Percentiles rank a stretch among this genome's conserved stretches.
phyloP scores from a whole-genome alignment of 2,329 filamentous ascomycete genomes.

The Penicillium corylophilum region DNA sequence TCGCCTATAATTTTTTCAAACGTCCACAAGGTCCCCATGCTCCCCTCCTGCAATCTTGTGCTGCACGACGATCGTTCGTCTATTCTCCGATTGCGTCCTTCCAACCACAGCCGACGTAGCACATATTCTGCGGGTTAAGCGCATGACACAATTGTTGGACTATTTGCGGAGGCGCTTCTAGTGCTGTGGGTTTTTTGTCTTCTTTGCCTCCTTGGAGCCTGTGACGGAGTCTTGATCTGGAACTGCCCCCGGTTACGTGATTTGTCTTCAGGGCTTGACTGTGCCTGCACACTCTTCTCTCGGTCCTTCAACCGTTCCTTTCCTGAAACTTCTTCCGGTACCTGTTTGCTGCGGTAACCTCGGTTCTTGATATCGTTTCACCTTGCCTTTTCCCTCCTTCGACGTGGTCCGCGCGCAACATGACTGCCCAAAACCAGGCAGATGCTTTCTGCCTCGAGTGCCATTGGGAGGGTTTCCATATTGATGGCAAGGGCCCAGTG shows the following conservation, averaged over 20 bases:
- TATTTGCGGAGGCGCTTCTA: constrained; percentile 1
- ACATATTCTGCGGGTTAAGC: constrained; percentile 3
- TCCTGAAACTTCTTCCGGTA: constrained; percentile 2
- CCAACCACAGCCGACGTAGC: constrained; percentile 6
- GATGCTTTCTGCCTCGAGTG: constrained; percentile 43
- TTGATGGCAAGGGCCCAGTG: constrained; percentile 31
- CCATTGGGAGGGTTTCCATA: constrained; percentile 41
- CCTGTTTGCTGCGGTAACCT: constrained; percentile 3
- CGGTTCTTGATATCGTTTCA: constrained; percentile 1
- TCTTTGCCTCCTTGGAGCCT: no score
- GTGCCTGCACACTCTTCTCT: constrained; percentile 10
- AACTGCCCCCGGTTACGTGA: constrained; percentile 7
- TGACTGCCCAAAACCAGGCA: constrained; percentile 32
- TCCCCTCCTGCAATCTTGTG: constrained; percentile 5
- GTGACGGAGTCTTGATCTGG: neutral
- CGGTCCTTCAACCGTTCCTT: constrained; percentile 3
- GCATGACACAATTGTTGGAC: constrained; percentile 17
- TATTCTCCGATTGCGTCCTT: constrained; percentile 21
- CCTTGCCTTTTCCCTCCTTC: constrained; percentile 1
- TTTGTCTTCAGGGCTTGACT: neutral
- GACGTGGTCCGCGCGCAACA: constrained; percentile 21
- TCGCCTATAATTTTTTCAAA: neutral
- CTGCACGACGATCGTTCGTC: constrained; percentile 19
- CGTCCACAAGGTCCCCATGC: constrained; percentile 19
- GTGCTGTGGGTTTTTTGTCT: neutral